Conservation (phyloP, 2,329 filamentous ascomycete genomes). For the Graphiopsis chlorocephala region DNA sequence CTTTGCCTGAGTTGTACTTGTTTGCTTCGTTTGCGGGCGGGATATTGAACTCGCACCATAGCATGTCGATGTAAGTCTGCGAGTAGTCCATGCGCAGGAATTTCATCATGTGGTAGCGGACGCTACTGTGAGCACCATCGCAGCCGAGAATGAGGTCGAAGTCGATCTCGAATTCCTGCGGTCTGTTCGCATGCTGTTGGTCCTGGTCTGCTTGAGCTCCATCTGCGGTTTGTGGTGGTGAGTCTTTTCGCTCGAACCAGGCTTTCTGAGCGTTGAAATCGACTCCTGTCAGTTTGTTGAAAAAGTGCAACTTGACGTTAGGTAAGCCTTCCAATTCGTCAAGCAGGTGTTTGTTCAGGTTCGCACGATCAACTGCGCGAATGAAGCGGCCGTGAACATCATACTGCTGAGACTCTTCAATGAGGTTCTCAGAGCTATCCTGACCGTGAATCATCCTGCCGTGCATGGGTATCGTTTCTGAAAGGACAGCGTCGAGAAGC, state of each 20-base stretch:
- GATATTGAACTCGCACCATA: conserved; percentile 97
- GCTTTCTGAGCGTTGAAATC: conserved; percentile 77
- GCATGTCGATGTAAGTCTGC: conserved; percentile 91
- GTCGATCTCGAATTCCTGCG: conserved; percentile 69
- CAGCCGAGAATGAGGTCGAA: conserved; percentile 94
- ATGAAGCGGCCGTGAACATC: conserved; percentile 83
- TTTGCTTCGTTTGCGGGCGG: conserved; percentile 44
- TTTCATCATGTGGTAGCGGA: conserved; percentile 95
- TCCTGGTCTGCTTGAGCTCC: conserved; percentile 38
- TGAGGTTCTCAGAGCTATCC: conserved; percentile 62
- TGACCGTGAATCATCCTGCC: conserved; percentile 93
- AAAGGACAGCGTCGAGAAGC: conserved; percentile 71
- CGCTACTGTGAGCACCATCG: conserved; percentile 89
- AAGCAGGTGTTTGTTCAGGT: conserved; percentile 78
- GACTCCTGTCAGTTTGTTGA: conserved; percentile 86
- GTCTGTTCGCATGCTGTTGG: conserved; percentile 29
- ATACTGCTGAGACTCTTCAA: conserved; percentile 80
- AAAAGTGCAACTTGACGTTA: conserved; percentile 90
- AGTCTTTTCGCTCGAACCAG: conserved; percentile 70
- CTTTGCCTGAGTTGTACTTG: conserved; percentile 14
- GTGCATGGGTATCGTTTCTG: conserved; percentile 83
- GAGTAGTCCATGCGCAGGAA: conserved; percentile 84
- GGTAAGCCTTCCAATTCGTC: conserved; percentile 78
- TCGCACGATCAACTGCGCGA: conserved; percentile 78
- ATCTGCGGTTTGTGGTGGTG: conserved; percentile 26